Evolutionary conservation across 192 early-diverging fungal species (phyloP).

Genomic region (Podila horticola): DNA sequence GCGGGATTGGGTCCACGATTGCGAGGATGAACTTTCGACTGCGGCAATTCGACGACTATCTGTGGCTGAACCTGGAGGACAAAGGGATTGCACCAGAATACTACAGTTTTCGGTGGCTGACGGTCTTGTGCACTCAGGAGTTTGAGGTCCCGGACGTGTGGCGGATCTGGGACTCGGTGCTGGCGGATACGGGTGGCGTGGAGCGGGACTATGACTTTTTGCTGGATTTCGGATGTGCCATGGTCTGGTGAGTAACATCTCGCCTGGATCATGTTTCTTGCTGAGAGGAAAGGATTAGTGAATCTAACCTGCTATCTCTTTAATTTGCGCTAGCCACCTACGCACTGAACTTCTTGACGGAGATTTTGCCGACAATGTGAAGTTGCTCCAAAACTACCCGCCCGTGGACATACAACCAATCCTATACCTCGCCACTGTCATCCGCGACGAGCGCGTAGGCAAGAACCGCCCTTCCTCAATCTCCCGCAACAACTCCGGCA

Average conservation of each 20-base stretch:
- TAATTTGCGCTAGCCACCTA: constrained; percentile 52
- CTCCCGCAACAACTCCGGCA: background rate
- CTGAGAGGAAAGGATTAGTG: background rate
- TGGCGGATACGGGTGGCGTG: constrained; percentile 69
- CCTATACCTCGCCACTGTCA: constrained; percentile 43
- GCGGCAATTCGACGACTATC: constrained; percentile 61
- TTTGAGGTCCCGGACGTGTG: constrained; percentile 82
- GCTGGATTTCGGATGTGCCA: constrained; percentile 77
- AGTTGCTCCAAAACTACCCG: constrained; percentile 72
- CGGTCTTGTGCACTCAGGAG: constrained; percentile 80
- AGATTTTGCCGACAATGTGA: constrained; percentile 70
- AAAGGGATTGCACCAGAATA: constrained; percentile 76
- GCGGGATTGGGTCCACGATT: constrained; percentile 72
- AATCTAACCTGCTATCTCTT: constrained; percentile 1
- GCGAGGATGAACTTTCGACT: constrained; percentile 65
- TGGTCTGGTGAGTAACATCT: constrained; percentile 66
- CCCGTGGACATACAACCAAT: constrained; percentile 59
- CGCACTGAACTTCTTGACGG: constrained; percentile 63
- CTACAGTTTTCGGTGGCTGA: constrained; percentile 87
- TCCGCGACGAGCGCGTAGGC: constrained; percentile 37
- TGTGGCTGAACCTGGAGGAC: constrained; percentile 70
- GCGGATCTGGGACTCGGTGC: constrained; percentile 81
- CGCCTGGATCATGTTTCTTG: background rate
- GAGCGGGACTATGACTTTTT: constrained; percentile 66
- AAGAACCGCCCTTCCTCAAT: background rate